Percentiles rank a stretch among this genome's conserved stretches.
Evolutionary conservation across 805 yeast species (phyloP).

Genomic region (Nakazawaea peltata): DNA sequence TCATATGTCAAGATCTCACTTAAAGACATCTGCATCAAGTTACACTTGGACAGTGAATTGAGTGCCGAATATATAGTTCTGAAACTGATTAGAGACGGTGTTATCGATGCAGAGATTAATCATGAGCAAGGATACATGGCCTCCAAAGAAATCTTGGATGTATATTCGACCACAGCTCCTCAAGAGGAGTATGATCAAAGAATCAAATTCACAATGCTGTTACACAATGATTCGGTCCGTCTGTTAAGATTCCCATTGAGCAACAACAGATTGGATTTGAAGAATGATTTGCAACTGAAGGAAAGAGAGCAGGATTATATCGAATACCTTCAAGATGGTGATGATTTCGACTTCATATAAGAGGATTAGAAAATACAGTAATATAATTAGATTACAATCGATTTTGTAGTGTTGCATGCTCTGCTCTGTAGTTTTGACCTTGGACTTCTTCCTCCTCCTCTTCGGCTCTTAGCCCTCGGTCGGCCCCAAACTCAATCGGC

Average conservation of each 20-base stretch:
- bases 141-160: constrained; percentile 76
- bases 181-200: constrained; percentile 87
- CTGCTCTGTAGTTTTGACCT: too few relatives aligned
- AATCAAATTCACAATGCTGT: constrained; percentile 81
- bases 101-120: constrained; percentile 88
- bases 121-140: constrained; percentile 90
- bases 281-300: constrained; percentile 44
- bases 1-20: constrained; percentile 87
- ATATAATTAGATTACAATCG: too few relatives aligned
- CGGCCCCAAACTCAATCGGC: too few relatives aligned
- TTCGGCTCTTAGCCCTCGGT: neutral
- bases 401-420: too few relatives aligned
- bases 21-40: constrained; percentile 87
- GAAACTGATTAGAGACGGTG: constrained; percentile 95
- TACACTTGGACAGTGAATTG: constrained; percentile 89
- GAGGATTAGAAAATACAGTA: neutral
- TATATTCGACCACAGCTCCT: constrained; percentile 83
- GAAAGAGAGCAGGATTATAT: constrained; percentile 41
- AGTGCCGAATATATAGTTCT: constrained; percentile 96
- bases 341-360: constrained; percentile 33
- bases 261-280: constrained; percentile 39
- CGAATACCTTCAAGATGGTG: constrained; percentile 40
- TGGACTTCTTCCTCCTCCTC: neutral
- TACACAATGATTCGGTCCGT: constrained; percentile 88
- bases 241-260: constrained; percentile 88